Conservation (phyloP, 306 rosid species). For the Albizia julibrissin region DNA sequence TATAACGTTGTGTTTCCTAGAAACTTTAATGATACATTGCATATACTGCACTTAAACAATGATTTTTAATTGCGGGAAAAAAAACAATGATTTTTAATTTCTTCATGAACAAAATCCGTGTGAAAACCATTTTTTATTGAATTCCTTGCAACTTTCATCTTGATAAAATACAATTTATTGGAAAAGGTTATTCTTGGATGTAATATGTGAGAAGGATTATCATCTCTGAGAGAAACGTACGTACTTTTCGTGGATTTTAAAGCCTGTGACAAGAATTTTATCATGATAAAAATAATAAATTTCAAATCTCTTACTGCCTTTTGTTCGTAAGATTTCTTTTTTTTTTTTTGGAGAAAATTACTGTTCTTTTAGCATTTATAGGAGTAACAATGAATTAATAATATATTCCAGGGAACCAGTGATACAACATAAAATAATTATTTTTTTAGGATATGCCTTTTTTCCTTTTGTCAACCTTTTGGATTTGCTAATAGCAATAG, state of each 20-base stretch:
- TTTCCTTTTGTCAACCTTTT: not conserved
- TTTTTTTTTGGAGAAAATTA: too few species aligned
- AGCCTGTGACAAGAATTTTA: not conserved
- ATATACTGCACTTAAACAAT: too few species aligned
- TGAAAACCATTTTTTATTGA: too few species aligned
- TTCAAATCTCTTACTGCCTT: not conserved
- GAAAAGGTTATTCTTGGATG: not conserved
- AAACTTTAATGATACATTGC: too few species aligned
- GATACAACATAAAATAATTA: not conserved
- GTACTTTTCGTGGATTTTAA: not conserved
- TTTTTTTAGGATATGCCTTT: not conserved
- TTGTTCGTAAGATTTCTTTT: not conserved
- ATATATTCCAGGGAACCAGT: not conserved
- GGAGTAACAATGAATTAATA: not conserved
- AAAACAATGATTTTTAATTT: too few species aligned
- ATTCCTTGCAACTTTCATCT: not conserved
- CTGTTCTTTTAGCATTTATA: too few species aligned
- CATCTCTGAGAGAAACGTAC: not conserved
- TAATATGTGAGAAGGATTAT: not conserved
- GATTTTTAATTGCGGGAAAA: too few species aligned
- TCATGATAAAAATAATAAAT: too few species aligned
- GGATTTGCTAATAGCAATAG: not conserved
- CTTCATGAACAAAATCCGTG: too few species aligned
- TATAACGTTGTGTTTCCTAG: too few species aligned
- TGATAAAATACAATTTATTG: too few species aligned